Evolutionary conservation across 768 basidiomycete species (phyloP), one percentile per base, ranked within the genome.

Genomic region (Fomitopsis serialis): DNA sequence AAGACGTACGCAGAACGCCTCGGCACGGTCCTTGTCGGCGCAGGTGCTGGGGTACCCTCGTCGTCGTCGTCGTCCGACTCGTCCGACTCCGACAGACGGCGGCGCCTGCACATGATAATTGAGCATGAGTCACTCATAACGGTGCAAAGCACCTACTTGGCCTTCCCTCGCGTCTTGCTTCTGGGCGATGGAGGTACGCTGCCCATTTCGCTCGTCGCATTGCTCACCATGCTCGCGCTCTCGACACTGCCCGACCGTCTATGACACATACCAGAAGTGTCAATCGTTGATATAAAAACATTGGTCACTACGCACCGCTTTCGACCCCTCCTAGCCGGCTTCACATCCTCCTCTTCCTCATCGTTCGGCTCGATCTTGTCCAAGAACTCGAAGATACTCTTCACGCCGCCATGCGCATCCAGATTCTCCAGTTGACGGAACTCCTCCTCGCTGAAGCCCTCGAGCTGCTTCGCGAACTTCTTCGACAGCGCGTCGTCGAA

Each of bases 391-490:
- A 91, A 91, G 24, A 88, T 61, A 0, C 80, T 76, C 37, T 80
- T 76, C 50, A 51, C 37, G 15, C 37, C 7, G 37, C 5, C 37
- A 17, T 40, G 15, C 19, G 15, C 19, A 17, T 40, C 37, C 24
- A 89, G 75, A 25, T 80, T 72, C 49, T 83, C 79, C 2, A 90
- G 72, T 51, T 85, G 74, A 54, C 85, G 72, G 54, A 80, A 84
- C 42, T 90, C 86, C 36, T 80, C 85, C 61, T 89, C 87, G 54
- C 76, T 81, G 65, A 91, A 86, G 54, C 77, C 78, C 55, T 84
- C 82, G 12, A 93, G 71, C 59, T 87, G 82, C 50, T 80, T 76
- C 35, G 82, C 80, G 57, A 84, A 92, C 61, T 82, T 84, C 74
- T 91, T 93, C 46, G 70, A 67, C 42, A 97, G 72, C 3, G 72